Evolutionary conservation across 106 monocot genomes (phyloP).

Genomic region (Acorus gramineus): DNA sequence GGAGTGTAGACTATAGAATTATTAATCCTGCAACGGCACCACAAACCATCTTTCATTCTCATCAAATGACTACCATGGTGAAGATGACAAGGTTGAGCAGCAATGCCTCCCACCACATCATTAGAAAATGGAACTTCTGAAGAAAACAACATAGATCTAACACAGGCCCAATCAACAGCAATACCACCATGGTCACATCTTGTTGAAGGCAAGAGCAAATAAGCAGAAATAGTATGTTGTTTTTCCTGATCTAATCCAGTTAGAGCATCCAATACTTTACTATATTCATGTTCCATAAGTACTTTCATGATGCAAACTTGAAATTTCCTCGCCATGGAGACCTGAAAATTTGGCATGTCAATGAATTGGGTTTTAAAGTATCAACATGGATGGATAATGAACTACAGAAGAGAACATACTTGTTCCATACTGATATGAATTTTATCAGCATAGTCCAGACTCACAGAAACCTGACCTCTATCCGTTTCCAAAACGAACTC

Average conservation of each 20-base stretch:
- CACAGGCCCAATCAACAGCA: conserved; percentile 36
- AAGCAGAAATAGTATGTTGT: conserved; percentile 17
- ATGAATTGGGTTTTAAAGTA: background rate
- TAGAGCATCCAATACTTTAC: conserved; percentile 8
- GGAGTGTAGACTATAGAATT: conserved; percentile 56
- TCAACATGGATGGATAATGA: background rate
- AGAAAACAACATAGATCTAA: conserved; percentile 18
- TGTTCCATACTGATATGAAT: conserved; percentile 5
- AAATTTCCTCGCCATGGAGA: conserved; percentile 37
- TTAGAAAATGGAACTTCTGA: background rate
- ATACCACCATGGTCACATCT: conserved; percentile 13
- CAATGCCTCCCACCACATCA: conserved; percentile 3
- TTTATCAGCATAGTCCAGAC: conserved; percentile 21
- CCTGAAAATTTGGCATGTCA: conserved; percentile 16
- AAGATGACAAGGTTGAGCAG: conserved; percentile 4
- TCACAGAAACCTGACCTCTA: conserved; percentile 18
- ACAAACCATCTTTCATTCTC: conserved; percentile 20
- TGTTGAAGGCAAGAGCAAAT: conserved; percentile 42
- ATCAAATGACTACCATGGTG: conserved; percentile 1
- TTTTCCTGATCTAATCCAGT: conserved; percentile 9
- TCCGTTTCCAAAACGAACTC: conserved; percentile 32
- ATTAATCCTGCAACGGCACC: conserved; percentile 33
- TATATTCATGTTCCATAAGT: conserved; percentile 29
- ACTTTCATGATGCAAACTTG: conserved; percentile 33
- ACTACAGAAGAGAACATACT: background rate